Conservation (phyloP, 805 yeast genomes). For the Barnettozyma pratensis region DNA sequence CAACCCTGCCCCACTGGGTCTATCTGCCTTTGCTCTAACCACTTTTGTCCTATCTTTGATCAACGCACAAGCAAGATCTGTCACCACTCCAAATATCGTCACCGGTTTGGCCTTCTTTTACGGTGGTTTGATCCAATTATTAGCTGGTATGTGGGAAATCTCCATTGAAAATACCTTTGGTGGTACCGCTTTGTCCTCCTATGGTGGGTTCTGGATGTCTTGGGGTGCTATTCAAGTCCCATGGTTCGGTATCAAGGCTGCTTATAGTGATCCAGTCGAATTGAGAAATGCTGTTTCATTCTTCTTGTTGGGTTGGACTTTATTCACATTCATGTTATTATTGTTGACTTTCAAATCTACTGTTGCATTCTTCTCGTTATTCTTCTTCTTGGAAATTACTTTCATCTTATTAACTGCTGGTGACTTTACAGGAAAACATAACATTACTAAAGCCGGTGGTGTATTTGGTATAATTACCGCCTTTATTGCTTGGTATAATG, state of each 20-base stretch:
- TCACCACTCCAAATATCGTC: slow-evolving; percentile 46
- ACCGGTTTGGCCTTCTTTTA: slow-evolving; percentile 56
- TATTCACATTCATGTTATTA: slow-evolving; percentile 51
- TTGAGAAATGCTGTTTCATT: slow-evolving; percentile 52
- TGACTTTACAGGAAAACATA: slow-evolving; percentile 38
- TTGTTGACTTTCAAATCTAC: slow-evolving; percentile 60
- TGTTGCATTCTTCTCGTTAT: slow-evolving; percentile 54
- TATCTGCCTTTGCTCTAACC: slow-evolving; percentile 56
- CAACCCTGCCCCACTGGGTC: slow-evolving; percentile 63
- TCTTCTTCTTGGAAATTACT: slow-evolving; percentile 47
- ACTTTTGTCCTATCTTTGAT: slow-evolving; percentile 54
- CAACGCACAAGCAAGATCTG: slow-evolving; percentile 51
- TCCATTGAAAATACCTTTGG: slow-evolving; percentile 63
- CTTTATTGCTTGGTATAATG: slow-evolving; percentile 54
- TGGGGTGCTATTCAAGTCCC: slow-evolving; percentile 55
- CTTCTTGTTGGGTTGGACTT: slow-evolving; percentile 56
- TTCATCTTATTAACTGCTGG: slow-evolving; percentile 52
- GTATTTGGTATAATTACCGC: slow-evolving; percentile 50
- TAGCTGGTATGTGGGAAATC: slow-evolving; percentile 66
- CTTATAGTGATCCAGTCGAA: slow-evolving; percentile 39
- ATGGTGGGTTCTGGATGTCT: slow-evolving; percentile 68
- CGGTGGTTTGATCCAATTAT: slow-evolving; percentile 55
- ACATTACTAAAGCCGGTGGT: slow-evolving; percentile 49
- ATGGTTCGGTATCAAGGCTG: slow-evolving; percentile 53
- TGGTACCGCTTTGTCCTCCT: slow-evolving; percentile 56